Evolutionary conservation across 768 basidiomycete species (phyloP), one percentile per base, ranked within the genome.

Genomic region (Trametes punicea): DNA sequence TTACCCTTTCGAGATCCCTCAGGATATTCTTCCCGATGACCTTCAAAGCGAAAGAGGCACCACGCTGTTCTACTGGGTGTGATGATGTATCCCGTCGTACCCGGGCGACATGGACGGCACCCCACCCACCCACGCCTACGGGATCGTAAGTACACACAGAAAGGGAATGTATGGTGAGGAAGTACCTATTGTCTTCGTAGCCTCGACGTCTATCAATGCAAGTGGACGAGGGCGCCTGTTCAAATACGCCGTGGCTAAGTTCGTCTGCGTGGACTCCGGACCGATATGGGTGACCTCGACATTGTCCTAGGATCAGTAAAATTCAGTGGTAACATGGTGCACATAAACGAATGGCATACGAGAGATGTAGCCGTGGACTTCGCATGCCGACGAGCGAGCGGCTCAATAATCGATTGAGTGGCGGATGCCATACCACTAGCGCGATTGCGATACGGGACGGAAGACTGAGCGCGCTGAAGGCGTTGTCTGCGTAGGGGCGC

Each of bases 31-130:
- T 78, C 27, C 61, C 65, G 26, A 76, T 55, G 0, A 71, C 69
- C 59, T 83, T 82, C 51, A 84, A 44, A 5, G 81, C 81, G 44
- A 80, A 78, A 2, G 75, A 30, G n/a, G 71, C 62, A 21, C 69
- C 70, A 2, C 70, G 65, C 3, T 57, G 67, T 26, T 77, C 77
- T n/a, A 71, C 41, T n/a, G 52, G 60, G 51, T 75, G 70, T 0
- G 26, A n/a, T 9, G n/a, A 20, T 13, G n/a, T n/a, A 10, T 60
- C 60, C 25, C 69, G 63, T 51, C 62, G 67, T 1, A 69, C 68
- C 6, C 73, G 70, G 18, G 75, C 78, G 16, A 81, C 67, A 13
- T 79, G 61, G 13, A 80, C 80, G 9, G 68, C 68, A 11, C 74
- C 74, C 63, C 71, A 73, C 8, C 65, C 64, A 15, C 81, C 80